Percentiles rank a stretch among this genome's conserved stretches.
Conservation (phyloP, 257 asterid species). For the Solanum commersonii region DNA sequence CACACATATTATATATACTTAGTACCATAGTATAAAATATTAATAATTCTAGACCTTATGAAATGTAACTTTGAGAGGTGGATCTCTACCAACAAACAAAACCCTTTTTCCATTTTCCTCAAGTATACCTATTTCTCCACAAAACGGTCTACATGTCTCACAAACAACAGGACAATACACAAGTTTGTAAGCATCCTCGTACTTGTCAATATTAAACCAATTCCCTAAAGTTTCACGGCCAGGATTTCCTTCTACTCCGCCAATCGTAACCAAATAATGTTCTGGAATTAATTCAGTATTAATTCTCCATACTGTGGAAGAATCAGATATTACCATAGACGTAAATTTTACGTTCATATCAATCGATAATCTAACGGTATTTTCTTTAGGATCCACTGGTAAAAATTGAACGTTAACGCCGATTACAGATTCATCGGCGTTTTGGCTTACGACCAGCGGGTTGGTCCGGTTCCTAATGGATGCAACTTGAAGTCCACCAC, state of each 20-base stretch:
- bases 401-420: neutral
- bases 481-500: neutral
- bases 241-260: neutral
- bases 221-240: neutral
- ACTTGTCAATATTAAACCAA: neutral
- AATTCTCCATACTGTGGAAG: neutral
- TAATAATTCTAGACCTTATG: neutral
- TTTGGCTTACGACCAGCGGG: neutral
- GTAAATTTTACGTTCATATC: neutral
- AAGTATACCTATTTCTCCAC: neutral
- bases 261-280: neutral
- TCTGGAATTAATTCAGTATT: neutral
- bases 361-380: neutral
- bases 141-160: neutral
- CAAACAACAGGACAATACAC: constrained; percentile 12
- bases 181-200: neutral
- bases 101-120: neutral
- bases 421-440: neutral
- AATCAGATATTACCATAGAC: neutral
- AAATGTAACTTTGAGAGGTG: neutral
- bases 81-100: neutral
- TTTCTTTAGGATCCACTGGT: neutral
- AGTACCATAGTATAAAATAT: neutral
- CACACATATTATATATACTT: neutral
- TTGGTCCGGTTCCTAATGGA: neutral